Base-by-base conservation (phyloP, 2,329 filamentous ascomycete species). In the Leptographium procerum region DNA sequence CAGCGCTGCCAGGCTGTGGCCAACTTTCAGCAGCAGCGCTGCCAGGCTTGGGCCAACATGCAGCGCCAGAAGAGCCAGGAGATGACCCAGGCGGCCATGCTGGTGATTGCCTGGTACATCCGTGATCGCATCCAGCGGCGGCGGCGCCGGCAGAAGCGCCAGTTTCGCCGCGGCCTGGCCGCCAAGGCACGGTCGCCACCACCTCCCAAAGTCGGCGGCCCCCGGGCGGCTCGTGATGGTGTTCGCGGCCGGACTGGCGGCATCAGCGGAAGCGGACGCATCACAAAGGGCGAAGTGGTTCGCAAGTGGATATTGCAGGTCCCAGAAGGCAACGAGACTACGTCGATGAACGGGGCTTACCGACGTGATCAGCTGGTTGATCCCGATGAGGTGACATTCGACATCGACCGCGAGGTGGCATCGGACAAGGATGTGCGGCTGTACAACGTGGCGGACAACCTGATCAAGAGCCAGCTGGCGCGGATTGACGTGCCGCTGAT, bases 21-120 rank as follows among this genome's bases (percentile, higher is more conserved):
- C 63, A 73, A 73, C 65, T 74, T 70, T 61, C 75, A 77, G 65
- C 75, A 77, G 61, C 75, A 77, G 66, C 68, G 72, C 51, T 77
- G 75, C 63, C 74, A 76, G 67, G 72, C 72, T 8, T 77, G 75
- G 75, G 75, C 75, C 58, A 72, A 67, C 62, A 68, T 72, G 65
- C 74, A 77, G 65, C 71, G 73, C 48, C 73, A 76, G 63, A 73
- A 75, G 64, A 75, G 73, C 62, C 75, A 76, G 65, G 75, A 77
- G 61, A 75, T 75, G 70, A 75, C 73, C 68, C 74, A 76, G 62
- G 75, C 75, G 0, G 73, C 75, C 59, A 77, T 77, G 72, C 65
- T 78, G 26, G 72, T 77, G 4, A 74, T 78, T 34, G 75, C 75
- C 14, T 78, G 75, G 75, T 77, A 78, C 62, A 72, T 77, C 50